A percentile compares a stretch with the other conserved stretches of the same genome.
These are phyloP conservation scores for Poa annua DNA, from an alignment of 176 grass and related monocot genomes.

Conservation along the genomic window DNA sequence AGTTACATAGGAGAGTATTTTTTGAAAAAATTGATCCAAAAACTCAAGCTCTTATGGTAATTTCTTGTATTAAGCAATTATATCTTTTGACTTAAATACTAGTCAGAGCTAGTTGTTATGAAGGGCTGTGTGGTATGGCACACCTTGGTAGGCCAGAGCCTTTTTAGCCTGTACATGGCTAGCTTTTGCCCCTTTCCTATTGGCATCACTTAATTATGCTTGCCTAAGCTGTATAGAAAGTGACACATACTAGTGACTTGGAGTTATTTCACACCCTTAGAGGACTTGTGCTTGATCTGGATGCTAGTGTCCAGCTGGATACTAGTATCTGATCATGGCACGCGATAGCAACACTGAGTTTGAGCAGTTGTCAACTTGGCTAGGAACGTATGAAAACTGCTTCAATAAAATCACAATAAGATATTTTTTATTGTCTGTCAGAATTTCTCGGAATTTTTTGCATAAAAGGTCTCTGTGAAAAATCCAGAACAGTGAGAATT, in stretches of 20 bases:
- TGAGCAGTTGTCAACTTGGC: neutral
- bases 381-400: neutral
- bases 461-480: neutral
- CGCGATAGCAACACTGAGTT: neutral
- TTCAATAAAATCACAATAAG: neutral
- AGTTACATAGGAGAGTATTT: constrained; percentile 92
- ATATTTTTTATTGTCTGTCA: neutral
- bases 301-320: neutral
- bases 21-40: constrained; percentile 93
- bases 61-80: constrained; percentile 33
- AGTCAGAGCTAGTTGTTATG: neutral
- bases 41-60: constrained; percentile 96
- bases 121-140: neutral
- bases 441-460: neutral
- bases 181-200: neutral
- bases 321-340: neutral
- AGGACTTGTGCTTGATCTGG: neutral
- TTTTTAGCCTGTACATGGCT: constrained; percentile 2
- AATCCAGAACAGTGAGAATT: neutral
- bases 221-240: neutral
- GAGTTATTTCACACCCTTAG: neutral
- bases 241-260: neutral
- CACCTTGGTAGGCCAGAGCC: constrained; percentile 10
- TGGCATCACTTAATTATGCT: neutral
- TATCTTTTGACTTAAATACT: constrained; percentile 34